Base-by-base conservation (phyloP, 345 rosid genomes). In the Sisymbrium altissimum region DNA sequence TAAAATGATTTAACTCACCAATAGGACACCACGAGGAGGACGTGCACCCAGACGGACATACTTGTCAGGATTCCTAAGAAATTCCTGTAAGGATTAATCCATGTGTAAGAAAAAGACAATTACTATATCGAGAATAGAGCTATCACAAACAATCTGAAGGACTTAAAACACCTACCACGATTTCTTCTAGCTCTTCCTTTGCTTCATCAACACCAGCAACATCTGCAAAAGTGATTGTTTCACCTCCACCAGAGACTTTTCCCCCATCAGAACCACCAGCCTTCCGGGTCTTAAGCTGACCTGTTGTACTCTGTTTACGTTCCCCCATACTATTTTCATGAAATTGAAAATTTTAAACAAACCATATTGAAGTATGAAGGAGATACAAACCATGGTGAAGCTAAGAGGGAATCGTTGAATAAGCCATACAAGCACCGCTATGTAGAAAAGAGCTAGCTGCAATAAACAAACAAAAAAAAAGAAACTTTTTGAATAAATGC, bases 121-220 rank as follows among this genome's bases (percentile, higher is more conserved):
- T 45, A 66, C 63, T 66, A 35, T 67, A 79, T 46, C 53, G 18
- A 54, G 68, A 36, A 73, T n/a, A 19, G 62, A 48, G 43, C 66
- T 40, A 66, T 45, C 69, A 55, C 15, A 70, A 43, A 60, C 21
- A 33, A 44, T 25, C 12, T 18, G 12, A 41, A 71, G 38, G 59
- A 71, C 13, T 23, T 11, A 32, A 46, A 68, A 72, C 25, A 64
- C 81, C 59, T 86, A 95, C 99, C 86, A 95, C 98, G 46, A 95
- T 95, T 81, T 95, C 99, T 84, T 95, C 97, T 29, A 95, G 83
- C 84, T 95, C 99, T 81, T 95, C 99, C 82, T 90, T 95, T 11
- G 99, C 99, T 78, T 92, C 99, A 83, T 95, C 97, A 19, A 92
- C 90, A 70, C 98, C 98, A 30, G 98, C 99, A 75, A 95, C 96